phyloP scores from a whole-genome alignment of 1,284 basidiomycete species.

The Naganishia albida region DNA sequence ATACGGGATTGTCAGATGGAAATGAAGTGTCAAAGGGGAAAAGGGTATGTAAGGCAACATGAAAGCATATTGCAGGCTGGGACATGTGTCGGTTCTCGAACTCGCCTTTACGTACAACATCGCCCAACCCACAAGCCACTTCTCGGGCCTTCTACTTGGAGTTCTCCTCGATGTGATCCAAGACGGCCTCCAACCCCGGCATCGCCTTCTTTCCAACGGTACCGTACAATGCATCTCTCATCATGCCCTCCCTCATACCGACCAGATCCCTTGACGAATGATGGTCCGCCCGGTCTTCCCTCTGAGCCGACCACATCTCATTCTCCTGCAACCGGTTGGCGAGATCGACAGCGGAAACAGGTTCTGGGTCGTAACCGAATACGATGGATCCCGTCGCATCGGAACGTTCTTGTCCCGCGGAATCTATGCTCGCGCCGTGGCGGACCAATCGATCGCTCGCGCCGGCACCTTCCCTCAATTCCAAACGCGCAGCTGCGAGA shows the following conservation, averaged over 20 bases:
- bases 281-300: conserved; percentile 15
- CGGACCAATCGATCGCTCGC: conserved; percentile 19
- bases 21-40: too few species aligned
- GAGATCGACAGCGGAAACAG: conserved; percentile 21
- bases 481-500: conserved; percentile 20
- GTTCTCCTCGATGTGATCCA: conserved; percentile 26
- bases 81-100: not conserved
- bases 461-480: conserved; percentile 17
- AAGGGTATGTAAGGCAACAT: too few species aligned
- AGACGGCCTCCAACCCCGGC: conserved; percentile 30
- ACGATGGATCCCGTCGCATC: conserved; percentile 12
- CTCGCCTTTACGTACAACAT: not conserved
- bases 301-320: conserved; percentile 20
- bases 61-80: not conserved
- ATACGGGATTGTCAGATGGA: too few species aligned
- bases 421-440: conserved; percentile 22
- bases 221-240: conserved; percentile 28
- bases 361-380: conserved; percentile 23
- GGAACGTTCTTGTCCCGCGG: conserved; percentile 25
- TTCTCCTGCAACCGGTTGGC: conserved; percentile 20
- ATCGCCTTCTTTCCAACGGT: conserved; percentile 24
- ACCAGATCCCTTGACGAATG: conserved; percentile 25
- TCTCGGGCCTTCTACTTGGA: conserved; percentile 1
- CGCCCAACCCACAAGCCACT: not conserved
- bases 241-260: conserved; percentile 25